Conservation (phyloP, 441 rosid genomes). For the Codiaeum variegatum region DNA sequence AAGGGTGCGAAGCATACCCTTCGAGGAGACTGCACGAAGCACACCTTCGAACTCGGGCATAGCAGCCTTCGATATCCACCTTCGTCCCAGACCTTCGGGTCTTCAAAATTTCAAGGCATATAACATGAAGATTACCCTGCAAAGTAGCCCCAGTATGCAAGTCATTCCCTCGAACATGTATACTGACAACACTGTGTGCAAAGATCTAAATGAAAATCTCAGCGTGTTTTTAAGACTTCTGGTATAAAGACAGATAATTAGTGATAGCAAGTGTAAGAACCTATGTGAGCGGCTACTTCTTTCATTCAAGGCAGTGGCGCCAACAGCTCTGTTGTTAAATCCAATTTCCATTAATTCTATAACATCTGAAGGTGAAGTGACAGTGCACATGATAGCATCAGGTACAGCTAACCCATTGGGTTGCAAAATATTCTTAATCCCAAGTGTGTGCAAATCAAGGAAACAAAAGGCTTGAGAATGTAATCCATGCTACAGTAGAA, state of each 20-base stretch:
- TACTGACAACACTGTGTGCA: conserved; percentile 68
- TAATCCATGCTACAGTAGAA: conserved; percentile 1
- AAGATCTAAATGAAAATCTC: conserved; percentile 11
- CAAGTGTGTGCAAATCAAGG: conserved; percentile 83
- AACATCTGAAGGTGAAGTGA: conserved; percentile 75
- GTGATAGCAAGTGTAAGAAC: conserved; percentile 31
- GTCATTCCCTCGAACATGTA: conserved; percentile 80
- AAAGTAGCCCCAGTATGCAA: conserved; percentile 53
- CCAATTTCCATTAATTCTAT: conserved; percentile 79
- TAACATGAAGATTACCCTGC: conserved; percentile 79
- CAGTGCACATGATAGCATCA: conserved; percentile 84
- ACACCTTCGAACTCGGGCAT: no score
- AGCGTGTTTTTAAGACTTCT: neutral
- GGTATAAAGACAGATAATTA: neutral
- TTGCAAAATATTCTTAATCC: conserved; percentile 76
- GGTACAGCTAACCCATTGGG: conserved; percentile 93
- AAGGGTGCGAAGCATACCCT: no score
- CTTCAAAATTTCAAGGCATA: no score
- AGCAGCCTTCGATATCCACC: no score
- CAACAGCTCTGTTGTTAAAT: conserved; percentile 73
- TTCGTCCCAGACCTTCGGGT: no score
- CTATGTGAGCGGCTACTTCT: conserved; percentile 96
- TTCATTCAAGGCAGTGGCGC: conserved; percentile 92
- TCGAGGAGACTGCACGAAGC: no score
- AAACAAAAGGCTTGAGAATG: conserved; percentile 24